phyloP scores from a whole-genome alignment of 2,329 filamentous ascomycete genomes.

The Colletotrichum salicis region DNA sequence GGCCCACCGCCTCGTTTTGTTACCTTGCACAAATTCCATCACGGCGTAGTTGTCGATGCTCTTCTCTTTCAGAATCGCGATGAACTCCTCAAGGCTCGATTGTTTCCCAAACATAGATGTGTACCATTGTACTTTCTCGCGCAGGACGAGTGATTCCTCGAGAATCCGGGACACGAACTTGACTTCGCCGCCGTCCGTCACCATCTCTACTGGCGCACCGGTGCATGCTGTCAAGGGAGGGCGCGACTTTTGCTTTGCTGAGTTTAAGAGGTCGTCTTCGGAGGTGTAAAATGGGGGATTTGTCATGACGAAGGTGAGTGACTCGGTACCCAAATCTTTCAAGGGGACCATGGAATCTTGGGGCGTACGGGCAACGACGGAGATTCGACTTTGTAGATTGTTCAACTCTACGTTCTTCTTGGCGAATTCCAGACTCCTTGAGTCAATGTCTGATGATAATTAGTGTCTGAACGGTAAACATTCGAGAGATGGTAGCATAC shows the following conservation, averaged over 20 bases:
- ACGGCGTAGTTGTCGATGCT: constrained; percentile 83
- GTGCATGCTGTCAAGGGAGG: constrained; percentile 80
- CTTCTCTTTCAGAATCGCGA: constrained; percentile 67
- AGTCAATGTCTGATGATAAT: constrained; percentile 74
- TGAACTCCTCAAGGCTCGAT: constrained; percentile 70
- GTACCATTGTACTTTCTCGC: constrained; percentile 81
- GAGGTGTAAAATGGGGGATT: constrained; percentile 97
- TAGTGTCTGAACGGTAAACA: not conserved
- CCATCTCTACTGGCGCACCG: constrained; percentile 86
- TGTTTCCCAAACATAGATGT: constrained; percentile 90
- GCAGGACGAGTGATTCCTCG: constrained; percentile 71
- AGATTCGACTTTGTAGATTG: constrained; percentile 70
- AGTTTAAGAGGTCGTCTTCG: constrained; percentile 71
- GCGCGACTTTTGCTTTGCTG: constrained; percentile 72
- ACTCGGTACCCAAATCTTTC: constrained; percentile 58
- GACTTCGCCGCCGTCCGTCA: constrained; percentile 80
- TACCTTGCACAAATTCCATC: constrained; percentile 81
- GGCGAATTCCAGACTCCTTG: constrained; percentile 74
- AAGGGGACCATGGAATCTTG: constrained; percentile 72
- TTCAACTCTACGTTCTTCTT: constrained; percentile 75
- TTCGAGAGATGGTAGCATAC: constrained; percentile 39
- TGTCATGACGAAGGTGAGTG: constrained; percentile 86
- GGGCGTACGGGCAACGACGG: constrained; percentile 64
- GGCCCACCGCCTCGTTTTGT: constrained; percentile 85
- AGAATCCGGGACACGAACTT: constrained; percentile 79